Evolutionary conservation across 2,329 filamentous ascomycete genomes (phyloP).

Genomic region (Aulographum hederae): DNA sequence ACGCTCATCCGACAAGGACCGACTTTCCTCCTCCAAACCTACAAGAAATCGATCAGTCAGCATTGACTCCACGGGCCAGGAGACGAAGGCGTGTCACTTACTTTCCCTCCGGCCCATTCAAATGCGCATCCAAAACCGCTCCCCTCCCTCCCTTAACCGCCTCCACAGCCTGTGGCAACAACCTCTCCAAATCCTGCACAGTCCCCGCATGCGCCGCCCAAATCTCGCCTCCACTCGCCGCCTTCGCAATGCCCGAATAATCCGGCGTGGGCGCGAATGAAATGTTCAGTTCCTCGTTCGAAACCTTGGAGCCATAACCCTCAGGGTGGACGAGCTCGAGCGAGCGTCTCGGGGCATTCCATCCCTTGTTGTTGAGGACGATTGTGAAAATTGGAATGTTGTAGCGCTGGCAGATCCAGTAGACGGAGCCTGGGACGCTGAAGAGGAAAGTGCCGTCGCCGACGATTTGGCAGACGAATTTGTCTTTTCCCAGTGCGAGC

Average conservation of each 20-base stretch:
- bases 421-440: conserved; percentile 44
- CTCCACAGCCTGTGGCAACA: conserved; percentile 39
- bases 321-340: conserved; percentile 48
- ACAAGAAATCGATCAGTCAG: background rate
- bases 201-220: conserved; percentile 42
- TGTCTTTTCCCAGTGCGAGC: conserved; percentile 39
- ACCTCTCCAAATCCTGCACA: conserved; percentile 32
- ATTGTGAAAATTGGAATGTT: conserved; percentile 48
- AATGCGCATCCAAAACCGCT: conserved; percentile 44
- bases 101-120: conserved; percentile 38
- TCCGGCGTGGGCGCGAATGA: conserved; percentile 47
- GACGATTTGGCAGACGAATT: conserved; percentile 27
- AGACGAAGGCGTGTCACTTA: conserved; percentile 16
- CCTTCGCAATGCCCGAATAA: conserved; percentile 49
- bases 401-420: conserved; percentile 50
- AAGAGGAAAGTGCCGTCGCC: conserved; percentile 48
- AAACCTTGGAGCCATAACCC: conserved; percentile 40
- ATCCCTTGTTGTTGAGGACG: conserved; percentile 52
- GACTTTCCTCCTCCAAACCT: conserved; percentile 1
- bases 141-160: conserved; percentile 36
- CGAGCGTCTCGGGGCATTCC: conserved; percentile 46
- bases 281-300: conserved; percentile 48
- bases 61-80: background rate
- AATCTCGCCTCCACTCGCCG: conserved; percentile 41
- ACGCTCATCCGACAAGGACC: background rate